phyloP scores from a whole-genome alignment of 2,329 filamentous ascomycete genomes.

The Stagonosporopsis vannaccii region DNA sequence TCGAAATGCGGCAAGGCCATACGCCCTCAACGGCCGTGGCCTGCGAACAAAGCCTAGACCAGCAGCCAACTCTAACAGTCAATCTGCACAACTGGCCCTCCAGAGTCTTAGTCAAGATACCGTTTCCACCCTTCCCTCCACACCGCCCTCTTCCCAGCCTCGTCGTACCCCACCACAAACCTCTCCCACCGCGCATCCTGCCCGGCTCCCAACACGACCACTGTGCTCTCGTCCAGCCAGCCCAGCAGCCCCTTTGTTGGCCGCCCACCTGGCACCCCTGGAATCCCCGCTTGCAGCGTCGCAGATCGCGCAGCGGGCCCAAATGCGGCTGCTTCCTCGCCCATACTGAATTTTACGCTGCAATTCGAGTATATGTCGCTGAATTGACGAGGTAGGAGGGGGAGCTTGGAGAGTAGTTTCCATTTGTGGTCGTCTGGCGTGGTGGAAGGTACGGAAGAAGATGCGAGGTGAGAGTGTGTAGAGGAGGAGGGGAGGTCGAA shows the following conservation, averaged over 20 bases:
- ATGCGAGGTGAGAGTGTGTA: constrained; percentile 3
- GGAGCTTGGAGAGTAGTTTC: constrained; percentile 83
- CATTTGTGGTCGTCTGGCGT: constrained; percentile 65
- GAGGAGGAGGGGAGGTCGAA: constrained; percentile 74
- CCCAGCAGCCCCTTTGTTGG: constrained; percentile 85
- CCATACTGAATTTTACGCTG: constrained; percentile 81
- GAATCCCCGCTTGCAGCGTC: constrained; percentile 56
- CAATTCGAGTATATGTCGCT: constrained; percentile 89
- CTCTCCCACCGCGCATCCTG: constrained; percentile 87
- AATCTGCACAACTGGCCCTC: neutral
- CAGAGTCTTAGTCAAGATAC: constrained; percentile 62
- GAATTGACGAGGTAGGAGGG: constrained; percentile 84
- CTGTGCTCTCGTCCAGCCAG: constrained; percentile 77
- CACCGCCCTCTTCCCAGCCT: constrained; percentile 72
- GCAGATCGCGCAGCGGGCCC: constrained; percentile 39
- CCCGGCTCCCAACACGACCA: constrained; percentile 81
- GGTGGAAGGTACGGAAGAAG: neutral
- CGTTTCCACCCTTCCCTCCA: constrained; percentile 82
- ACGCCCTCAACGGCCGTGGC: neutral
- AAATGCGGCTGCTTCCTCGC: constrained; percentile 67
- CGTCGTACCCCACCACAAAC: constrained; percentile 61
- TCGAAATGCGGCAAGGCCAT: neutral
- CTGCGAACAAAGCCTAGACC: neutral
- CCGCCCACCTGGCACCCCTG: constrained; percentile 61
- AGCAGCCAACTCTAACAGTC: neutral